A percentile compares a stretch with the other conserved stretches of the same genome.
Evolutionary conservation across 768 basidiomycete genomes (phyloP).

Genomic region (Termitomyces bulborhizus): DNA sequence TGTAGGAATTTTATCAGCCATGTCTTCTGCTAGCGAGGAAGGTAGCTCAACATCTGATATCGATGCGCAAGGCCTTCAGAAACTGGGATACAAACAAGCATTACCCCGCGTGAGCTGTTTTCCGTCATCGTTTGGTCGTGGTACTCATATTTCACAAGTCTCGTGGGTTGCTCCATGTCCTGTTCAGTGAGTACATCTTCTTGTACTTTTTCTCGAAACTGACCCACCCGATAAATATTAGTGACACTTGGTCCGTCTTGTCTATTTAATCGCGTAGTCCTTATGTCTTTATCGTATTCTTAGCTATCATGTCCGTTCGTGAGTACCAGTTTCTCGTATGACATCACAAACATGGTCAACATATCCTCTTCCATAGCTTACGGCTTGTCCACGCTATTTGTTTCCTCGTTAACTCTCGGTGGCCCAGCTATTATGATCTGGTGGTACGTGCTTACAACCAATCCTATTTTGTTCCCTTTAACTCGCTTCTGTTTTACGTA

Average conservation of each 20-base stretch:
- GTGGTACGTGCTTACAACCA: constrained; percentile 47
- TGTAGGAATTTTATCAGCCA: background rate
- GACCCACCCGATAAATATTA: constrained; percentile 9
- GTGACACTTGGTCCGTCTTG: constrained; percentile 41
- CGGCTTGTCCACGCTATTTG: constrained; percentile 48
- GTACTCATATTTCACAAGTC: constrained; percentile 22
- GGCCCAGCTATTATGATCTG: constrained; percentile 52
- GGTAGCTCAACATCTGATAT: background rate
- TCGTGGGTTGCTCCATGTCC: constrained; percentile 45
- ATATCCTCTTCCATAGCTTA: constrained; percentile 30
- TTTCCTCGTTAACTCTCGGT: constrained; percentile 47
- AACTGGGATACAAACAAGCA: constrained; percentile 52
- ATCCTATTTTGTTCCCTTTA: background rate
- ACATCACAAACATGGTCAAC: background rate
- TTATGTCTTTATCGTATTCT: constrained; percentile 1
- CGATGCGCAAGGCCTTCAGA: constrained; percentile 31
- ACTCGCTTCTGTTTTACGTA: background rate
- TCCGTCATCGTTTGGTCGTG: background rate
- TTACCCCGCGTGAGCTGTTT: constrained; percentile 35
- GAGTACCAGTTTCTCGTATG: constrained; percentile 18
- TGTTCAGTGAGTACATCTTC: constrained; percentile 39
- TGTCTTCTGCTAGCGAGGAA: constrained; percentile 3
- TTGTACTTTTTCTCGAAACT: background rate
- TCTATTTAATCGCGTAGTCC: background rate
- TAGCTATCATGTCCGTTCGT: constrained; percentile 62